Percentiles rank a stretch among this genome's conserved stretches.
These are phyloP conservation scores for Plasmodium malariae DNA, from an alignment of 169 alveolate genomes.

Conservation along the genomic window DNA sequence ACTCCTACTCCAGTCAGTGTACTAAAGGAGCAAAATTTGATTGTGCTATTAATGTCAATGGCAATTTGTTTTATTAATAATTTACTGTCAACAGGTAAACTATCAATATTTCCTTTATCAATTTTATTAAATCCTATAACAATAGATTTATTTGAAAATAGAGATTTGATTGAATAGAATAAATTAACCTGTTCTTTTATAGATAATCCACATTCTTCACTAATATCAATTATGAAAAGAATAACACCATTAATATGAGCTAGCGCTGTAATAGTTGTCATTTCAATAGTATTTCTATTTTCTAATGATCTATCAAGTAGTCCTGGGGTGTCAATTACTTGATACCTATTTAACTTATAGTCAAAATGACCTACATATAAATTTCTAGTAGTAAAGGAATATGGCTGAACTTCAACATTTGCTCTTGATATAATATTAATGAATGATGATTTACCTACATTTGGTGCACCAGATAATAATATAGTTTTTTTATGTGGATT, in stretches of 20 bases:
- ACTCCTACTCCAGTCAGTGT: constrained; percentile 91
- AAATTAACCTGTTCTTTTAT: constrained; percentile 94
- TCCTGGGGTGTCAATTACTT: constrained; percentile 99
- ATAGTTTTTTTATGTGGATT: constrained; percentile 96
- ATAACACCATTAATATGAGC: constrained; percentile 96
- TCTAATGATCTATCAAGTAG: constrained; percentile 98
- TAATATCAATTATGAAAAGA: constrained; percentile 94
- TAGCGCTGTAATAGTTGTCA: constrained; percentile 99
- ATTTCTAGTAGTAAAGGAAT: constrained; percentile 99
- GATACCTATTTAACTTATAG: constrained; percentile 97
- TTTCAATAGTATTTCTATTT: constrained; percentile 98
- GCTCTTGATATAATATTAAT: constrained; percentile 98
- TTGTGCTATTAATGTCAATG: not conserved
- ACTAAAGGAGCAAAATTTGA: constrained; percentile 78
- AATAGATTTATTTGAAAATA: constrained; percentile 96
- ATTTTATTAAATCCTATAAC: constrained; percentile 96
- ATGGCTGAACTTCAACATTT: constrained; percentile 98
- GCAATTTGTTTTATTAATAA: constrained; percentile 85
- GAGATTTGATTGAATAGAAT: constrained; percentile 94
- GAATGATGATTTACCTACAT: constrained; percentile 99
- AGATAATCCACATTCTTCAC: constrained; percentile 98
- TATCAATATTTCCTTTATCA: constrained; percentile 92
- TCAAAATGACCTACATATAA: constrained; percentile 99
- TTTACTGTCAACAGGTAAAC: constrained; percentile 86
- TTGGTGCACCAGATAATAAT: constrained; percentile 98